Evolutionary conservation across 768 basidiomycete genomes (phyloP), one percentile per base, ranked within the genome.

Genomic region (Kwoniella dendrophila): DNA sequence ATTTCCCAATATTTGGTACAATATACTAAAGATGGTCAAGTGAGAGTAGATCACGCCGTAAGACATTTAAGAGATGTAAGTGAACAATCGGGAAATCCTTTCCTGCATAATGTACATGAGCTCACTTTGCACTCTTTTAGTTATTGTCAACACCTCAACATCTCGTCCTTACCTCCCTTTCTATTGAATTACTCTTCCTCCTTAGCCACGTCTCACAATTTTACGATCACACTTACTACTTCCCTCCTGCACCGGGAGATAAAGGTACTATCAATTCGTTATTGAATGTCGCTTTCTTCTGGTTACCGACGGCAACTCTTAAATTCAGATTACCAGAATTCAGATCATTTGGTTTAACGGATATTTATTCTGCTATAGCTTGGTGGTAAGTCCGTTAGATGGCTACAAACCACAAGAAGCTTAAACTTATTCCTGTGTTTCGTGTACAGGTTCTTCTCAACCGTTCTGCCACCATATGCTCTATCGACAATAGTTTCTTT

Each of bases 391-490:
- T 69, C 20, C 24, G 38, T 16, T 14, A 11, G 32, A 20, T n/a
- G n/a, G n/a, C n/a, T n/a, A n/a, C n/a, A n/a, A n/a, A n/a, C n/a
- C n/a, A n/a, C n/a, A n/a, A n/a, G n/a, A n/a, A n/a, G n/a, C n/a
- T n/a, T n/a, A n/a, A n/a, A 24, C 27, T 43, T 11, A 43, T 5
- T 43, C 27, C 27, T 43, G 44, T 40, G 3, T 14, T 22, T n/a
- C 33, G 1, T 22, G 12, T 22, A 30, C 48, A 78, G 76, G 76
- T 36, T 72, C 30, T 64, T 64, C 50, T 63, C 70, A 20, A 78
- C 77, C n/a, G 71, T 78, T 26, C 20, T 76, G 2, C 77, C 77
- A 12, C 72, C 77, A 24, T 64, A 71, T 38, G 65, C 73, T 1
- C 33, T 68, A 6, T 73, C 73, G 14, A 72, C 68, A 52, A 27